These are phyloP conservation scores for Fusarium pseudograminearum DNA, from an alignment of 2,329 filamentous ascomycete genomes.

Conservation along the genomic window DNA sequence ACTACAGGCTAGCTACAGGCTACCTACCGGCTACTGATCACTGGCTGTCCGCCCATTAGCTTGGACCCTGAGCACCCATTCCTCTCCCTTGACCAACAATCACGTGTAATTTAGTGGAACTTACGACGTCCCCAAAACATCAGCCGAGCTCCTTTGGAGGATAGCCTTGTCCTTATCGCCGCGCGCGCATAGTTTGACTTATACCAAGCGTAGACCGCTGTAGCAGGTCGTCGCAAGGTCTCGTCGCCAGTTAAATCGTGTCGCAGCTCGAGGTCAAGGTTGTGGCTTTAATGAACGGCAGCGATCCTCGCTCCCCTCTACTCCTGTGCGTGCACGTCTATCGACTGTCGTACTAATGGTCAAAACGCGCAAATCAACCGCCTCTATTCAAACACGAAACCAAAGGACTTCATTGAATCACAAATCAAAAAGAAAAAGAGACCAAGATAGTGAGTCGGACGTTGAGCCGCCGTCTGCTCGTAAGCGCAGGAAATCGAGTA, in stretches of 20 bases:
- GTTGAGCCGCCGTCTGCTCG: constrained; percentile 2
- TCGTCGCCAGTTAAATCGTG: constrained; percentile 12
- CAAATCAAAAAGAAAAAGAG: constrained; percentile 30
- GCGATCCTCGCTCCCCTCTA: constrained; percentile 21
- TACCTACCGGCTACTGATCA: background rate
- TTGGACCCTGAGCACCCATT: constrained; percentile 5
- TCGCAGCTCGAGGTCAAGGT: constrained; percentile 22
- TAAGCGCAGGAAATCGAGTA: constrained; percentile 19
- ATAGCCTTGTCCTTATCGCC: constrained; percentile 43
- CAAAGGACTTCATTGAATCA: constrained; percentile 34
- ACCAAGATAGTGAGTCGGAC: constrained; percentile 10
- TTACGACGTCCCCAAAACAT: constrained; percentile 35
- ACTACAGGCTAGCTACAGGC: background rate
- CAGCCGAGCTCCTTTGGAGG: constrained; percentile 40
- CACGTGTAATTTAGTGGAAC: constrained; percentile 46
- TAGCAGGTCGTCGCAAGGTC: constrained; percentile 45
- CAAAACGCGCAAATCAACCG: constrained; percentile 44
- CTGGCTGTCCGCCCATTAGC: background rate
- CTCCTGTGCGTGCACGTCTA: constrained; percentile 13
- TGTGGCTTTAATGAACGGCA: constrained; percentile 7
- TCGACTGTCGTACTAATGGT: constrained; percentile 51
- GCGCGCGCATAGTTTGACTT: constrained; percentile 50
- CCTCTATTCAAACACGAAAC: constrained; percentile 37
- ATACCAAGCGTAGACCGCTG: constrained; percentile 50
- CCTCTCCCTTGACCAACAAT: constrained; percentile 29